A percentile compares a stretch with the other conserved stretches of the same genome.
phyloP scores from a whole-genome alignment of 768 basidiomycete species.

The Boletus reticuloceps region DNA sequence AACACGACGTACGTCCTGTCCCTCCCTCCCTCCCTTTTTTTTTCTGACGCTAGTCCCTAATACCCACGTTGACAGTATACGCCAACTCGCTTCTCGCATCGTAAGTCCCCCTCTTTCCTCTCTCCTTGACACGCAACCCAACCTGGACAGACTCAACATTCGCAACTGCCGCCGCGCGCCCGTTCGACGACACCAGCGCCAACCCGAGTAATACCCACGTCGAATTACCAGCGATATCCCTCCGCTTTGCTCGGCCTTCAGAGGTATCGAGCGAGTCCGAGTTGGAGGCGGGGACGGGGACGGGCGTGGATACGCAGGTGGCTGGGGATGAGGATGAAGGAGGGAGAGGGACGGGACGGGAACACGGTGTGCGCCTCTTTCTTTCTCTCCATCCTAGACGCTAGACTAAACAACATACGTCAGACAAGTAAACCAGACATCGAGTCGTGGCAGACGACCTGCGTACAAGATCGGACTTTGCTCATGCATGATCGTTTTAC shows the following conservation, averaged over 20 bases:
- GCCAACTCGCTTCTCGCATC: constrained; percentile 31
- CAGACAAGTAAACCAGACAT: constrained; percentile 1
- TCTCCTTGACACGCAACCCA: too few relatives aligned
- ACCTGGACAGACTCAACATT: constrained; percentile 20
- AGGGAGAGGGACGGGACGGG: neutral
- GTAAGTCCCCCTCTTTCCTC: constrained; percentile 5
- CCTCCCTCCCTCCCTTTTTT: neutral
- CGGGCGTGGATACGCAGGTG: too few relatives aligned
- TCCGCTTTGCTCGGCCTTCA: constrained; percentile 24
- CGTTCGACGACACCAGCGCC: neutral
- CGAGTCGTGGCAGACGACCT: constrained; percentile 18
- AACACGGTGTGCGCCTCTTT: neutral
- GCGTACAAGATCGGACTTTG: neutral
- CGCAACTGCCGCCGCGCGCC: constrained; percentile 20
- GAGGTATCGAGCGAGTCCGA: neutral
- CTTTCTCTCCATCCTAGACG: too few relatives aligned
- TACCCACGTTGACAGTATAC: constrained; percentile 17
- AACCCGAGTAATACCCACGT: neutral
- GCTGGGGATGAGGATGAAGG: too few relatives aligned
- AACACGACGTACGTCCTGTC: constrained; percentile 21
- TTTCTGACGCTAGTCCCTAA: neutral
- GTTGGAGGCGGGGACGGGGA: too few relatives aligned
- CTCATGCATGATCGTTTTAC: neutral
- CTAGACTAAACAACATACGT: too few relatives aligned
- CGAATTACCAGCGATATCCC: constrained; percentile 18